These are phyloP conservation scores for Huntiella decipiens DNA, from an alignment of 2,329 filamentous ascomycete species.

Conservation along the genomic window DNA sequence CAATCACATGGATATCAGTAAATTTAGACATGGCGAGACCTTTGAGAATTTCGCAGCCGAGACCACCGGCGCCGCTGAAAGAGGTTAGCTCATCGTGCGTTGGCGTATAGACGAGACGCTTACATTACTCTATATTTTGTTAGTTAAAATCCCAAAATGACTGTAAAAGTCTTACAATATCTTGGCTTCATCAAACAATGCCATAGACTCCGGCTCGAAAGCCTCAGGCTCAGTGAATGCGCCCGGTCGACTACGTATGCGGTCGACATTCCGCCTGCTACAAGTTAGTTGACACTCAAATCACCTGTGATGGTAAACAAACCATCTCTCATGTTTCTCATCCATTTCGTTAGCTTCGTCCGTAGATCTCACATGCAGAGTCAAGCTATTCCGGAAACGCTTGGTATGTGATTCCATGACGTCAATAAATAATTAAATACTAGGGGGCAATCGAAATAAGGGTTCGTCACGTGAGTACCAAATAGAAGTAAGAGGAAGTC, in stretches of 20 bases:
- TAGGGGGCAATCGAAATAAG: no score
- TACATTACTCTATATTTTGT: constrained; percentile 28
- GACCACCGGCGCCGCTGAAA: constrained; percentile 67
- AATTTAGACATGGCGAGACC: constrained; percentile 90
- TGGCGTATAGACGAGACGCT: constrained; percentile 15
- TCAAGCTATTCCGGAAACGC: no score
- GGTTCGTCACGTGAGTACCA: no score
- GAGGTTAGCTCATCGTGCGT: constrained; percentile 10
- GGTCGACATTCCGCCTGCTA: constrained; percentile 64
- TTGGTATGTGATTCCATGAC: no score
- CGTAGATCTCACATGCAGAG: no score
- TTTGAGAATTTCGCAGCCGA: constrained; percentile 94
- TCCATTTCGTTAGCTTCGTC: no score
- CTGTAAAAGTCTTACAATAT: constrained; percentile 40
- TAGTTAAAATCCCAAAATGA: not conserved
- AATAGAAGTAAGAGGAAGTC: no score
- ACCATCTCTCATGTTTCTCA: no score
- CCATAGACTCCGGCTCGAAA: constrained; percentile 31
- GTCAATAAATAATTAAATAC: no score
- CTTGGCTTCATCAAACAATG: constrained; percentile 49
- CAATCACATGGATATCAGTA: constrained; percentile 93
- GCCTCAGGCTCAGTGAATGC: constrained; percentile 58
- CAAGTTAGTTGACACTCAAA: not conserved
- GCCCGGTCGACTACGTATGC: constrained; percentile 54
- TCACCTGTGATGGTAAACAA: no score